A percentile compares a stretch with the other conserved stretches of the same genome.
These are phyloP conservation scores for Aspergillus baeticus DNA, from an alignment of 495 filamentous ascomycete genomes.

Conservation along the genomic window DNA sequence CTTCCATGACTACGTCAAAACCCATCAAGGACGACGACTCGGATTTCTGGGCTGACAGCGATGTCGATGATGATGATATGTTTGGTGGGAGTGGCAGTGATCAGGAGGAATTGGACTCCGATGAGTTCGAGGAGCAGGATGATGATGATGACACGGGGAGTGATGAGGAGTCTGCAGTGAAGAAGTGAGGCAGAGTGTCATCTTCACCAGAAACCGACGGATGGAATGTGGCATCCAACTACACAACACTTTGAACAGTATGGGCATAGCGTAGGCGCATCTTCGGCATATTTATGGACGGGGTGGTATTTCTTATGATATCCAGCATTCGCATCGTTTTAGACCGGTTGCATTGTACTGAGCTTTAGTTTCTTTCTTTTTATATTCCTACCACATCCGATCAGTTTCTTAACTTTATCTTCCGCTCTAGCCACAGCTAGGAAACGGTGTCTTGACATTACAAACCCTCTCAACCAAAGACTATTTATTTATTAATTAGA, in stretches of 20 bases:
- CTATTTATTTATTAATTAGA: no score
- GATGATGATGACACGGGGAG: conserved; percentile 56
- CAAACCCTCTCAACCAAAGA: no score
- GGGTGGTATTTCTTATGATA: conserved; percentile 5
- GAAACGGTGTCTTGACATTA: no score
- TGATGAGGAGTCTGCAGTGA: conserved; percentile 55
- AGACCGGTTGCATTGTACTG: no score
- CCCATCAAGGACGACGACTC: conserved; percentile 69
- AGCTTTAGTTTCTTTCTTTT: no score
- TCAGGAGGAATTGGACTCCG: conserved; percentile 54
- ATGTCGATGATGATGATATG: conserved; percentile 72
- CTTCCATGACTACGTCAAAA: conserved; percentile 53
- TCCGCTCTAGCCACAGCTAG: no score
- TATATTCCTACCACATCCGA: no score
- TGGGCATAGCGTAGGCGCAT: conserved; percentile 17
- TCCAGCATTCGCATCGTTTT: conserved; percentile 7
- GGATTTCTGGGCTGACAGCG: conserved; percentile 82
- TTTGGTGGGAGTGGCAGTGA: conserved; percentile 71
- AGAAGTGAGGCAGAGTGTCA: conserved; percentile 12
- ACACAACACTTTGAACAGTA: background rate
- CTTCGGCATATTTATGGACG: background rate
- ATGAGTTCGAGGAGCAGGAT: conserved; percentile 26
- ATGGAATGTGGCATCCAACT: no score
- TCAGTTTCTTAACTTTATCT: no score
- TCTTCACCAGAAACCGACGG: no score